phyloP scores from a whole-genome alignment of 2,329 filamentous ascomycete species.

The Botryotinia calthae region DNA sequence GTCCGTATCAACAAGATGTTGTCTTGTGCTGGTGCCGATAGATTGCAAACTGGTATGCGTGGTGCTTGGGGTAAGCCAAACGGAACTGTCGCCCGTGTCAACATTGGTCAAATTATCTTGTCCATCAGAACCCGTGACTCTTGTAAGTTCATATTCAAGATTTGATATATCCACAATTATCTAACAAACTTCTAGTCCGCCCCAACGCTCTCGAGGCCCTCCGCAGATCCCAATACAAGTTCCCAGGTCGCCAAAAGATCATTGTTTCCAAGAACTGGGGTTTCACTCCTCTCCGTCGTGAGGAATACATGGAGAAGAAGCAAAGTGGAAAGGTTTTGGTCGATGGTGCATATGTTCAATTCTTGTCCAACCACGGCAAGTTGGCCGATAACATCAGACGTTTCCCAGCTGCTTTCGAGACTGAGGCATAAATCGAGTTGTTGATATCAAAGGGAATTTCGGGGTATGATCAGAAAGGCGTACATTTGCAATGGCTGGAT shows the following conservation, averaged over 20 bases:
- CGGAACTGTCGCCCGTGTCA: conserved; percentile 98
- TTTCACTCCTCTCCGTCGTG: conserved; percentile 96
- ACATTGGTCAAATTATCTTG: conserved; percentile 99
- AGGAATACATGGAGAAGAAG: conserved; percentile 97
- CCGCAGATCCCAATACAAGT: conserved; percentile 99
- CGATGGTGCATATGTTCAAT: conserved; percentile 99
- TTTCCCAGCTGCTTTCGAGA: conserved; percentile 86
- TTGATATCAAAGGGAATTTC: conserved; percentile 16
- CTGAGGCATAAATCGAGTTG: conserved; percentile 35
- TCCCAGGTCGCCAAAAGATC: conserved; percentile 99
- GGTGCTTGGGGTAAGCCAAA: conserved; percentile 99
- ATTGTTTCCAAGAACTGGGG: conserved; percentile 99
- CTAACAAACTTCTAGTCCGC: conserved; percentile 60
- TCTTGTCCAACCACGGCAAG: conserved; percentile 90
- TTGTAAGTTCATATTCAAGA: conserved; percentile 53
- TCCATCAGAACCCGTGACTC: conserved; percentile 95
- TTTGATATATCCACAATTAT: not conserved
- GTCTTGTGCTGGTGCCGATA: conserved; percentile 99
- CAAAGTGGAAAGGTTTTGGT: conserved; percentile 89
- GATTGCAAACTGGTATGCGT: conserved; percentile 99
- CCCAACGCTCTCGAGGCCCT: conserved; percentile 95
- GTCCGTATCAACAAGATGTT: conserved; percentile 99
- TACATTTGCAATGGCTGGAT: conserved; percentile 36
- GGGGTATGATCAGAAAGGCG: conserved; percentile 30
- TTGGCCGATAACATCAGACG: conserved; percentile 84